Evolutionary conservation across 164 flowering plant species (phyloP), one percentile per base, ranked within the genome.

Genomic region (Vitis rotundifolia): DNA sequence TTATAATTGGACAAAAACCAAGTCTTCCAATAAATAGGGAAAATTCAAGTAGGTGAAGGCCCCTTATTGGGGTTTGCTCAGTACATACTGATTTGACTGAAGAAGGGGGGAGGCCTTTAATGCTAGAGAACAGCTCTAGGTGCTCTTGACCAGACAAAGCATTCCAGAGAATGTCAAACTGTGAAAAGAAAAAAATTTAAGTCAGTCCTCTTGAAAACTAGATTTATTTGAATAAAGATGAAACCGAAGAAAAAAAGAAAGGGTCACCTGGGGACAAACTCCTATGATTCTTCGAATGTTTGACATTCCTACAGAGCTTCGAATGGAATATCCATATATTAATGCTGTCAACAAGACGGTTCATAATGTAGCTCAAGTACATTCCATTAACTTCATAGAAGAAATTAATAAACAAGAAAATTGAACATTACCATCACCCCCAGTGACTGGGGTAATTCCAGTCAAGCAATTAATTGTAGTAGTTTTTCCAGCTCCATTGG

Each of bases 401-500:
- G 48, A 12, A 49, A 19, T 18, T 3, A 67, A 31, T 3, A 49
- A 51, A 54, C 31, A n/a, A 8, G 37, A 37, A 66, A 64, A 19
- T 28, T 66, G 37, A 29, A 55, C 13, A 73, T 74, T 90, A 96
- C 98, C 99, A 76, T 96, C 99, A 74, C 99, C 99, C 53, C 82
- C 75, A n/a, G 98, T 91, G 60, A 89, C 97, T 13, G 97, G 94
- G 64, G 90, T 87, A 58, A 92, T 86, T 72, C 99, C 99, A 68
- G 97, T 93, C 87, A 96, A 84, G 78, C 99, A 96, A 75, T 83
- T 93, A 67, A 93, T 96, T n/a, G 81, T 71, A 18, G 98, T 93
- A 52, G 98, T 92, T 81, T 96, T 96, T 63, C 99, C 99, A 64
- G 99, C 99, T 68, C 99, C 99, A 79, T 96, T 96, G 49, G 99